Base-by-base conservation (phyloP, 164 flowering plant species). In the Saururus chinensis region DNA sequence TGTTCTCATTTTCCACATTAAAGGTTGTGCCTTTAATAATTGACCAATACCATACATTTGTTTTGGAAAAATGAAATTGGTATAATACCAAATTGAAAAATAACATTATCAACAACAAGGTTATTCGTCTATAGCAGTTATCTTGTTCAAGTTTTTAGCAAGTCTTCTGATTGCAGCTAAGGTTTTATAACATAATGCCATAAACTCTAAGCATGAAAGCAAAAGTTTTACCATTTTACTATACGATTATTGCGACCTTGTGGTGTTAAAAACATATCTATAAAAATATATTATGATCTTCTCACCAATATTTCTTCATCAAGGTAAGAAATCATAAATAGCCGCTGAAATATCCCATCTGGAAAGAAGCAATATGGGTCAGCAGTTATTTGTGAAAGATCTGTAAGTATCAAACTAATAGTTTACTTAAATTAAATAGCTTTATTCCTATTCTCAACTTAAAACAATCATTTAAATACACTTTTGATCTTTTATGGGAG, bases 261-360 rank as follows among this genome's bases (percentile, higher is more conserved):
- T 41, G 45, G 12, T 13, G 12, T 41, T 13, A 41, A 13, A 41
- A 41, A 41, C 12, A 8, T 41, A 41, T 13, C 0, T 41, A 41
- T 30, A 14, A 30, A 19, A 57, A n/a, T n/a, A n/a, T n/a, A n/a
- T n/a, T n/a, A n/a, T n/a, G n/a, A n/a, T n/a, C n/a, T n/a, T 9
- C 24, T 56, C 26, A 51, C 64, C 23, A 53, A 61, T 30, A 89
- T 86, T 77, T 93, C 97, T 35, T 86, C 96, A 73, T 93, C 98
- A 60, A 93, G 98, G 75, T 93, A 89, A 48, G 98, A 92, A 67
- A 92, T 86, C 96, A 92, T 80, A 74, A 85, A 82, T 49, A 89
- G 59, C 69, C 97, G 81, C 76, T 81, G 84, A 60, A 76, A 81
- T 65, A 79, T 67, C 62, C 95, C 89, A 77, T 72, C 95, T 89